Evolutionary conservation across 768 basidiomycete genomes (phyloP).

Genomic region (Coprinopsis cinerea): DNA sequence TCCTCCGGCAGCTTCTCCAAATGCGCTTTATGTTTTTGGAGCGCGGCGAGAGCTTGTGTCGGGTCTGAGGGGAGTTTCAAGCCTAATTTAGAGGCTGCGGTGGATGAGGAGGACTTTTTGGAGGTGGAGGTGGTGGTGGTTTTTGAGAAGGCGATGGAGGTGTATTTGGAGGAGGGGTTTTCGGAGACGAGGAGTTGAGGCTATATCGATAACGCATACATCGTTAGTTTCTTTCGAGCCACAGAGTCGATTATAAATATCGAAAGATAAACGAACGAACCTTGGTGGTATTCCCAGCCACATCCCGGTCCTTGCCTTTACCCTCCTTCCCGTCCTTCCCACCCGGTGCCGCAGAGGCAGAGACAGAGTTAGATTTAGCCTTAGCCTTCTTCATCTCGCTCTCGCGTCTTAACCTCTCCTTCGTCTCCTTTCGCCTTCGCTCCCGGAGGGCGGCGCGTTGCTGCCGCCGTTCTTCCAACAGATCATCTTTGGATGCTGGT

Average conservation of each 20-base stretch:
- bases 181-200: slow-evolving; percentile 72
- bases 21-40: slow-evolving; percentile 72
- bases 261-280: slow-evolving; percentile 29
- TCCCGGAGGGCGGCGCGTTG: slow-evolving; percentile 83
- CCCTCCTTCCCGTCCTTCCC: slow-evolving; percentile 35
- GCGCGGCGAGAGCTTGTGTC: slow-evolving; percentile 75
- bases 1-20: slow-evolving; percentile 75
- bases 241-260: no score
- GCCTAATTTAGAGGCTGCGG: background rate
- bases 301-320: slow-evolving; percentile 27
- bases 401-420: slow-evolving; percentile 70
- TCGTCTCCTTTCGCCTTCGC: slow-evolving; percentile 77
- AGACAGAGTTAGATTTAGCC: slow-evolving; percentile 43
- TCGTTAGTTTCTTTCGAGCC: no score
- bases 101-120: background rate
- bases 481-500: slow-evolving; percentile 67
- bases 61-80: slow-evolving; percentile 76
- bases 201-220: slow-evolving; percentile 39
- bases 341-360: no score
- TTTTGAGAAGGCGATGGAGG: slow-evolving; percentile 67
- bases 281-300: slow-evolving; percentile 46
- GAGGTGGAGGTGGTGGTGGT: slow-evolving; percentile 48
- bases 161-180: slow-evolving; percentile 27
- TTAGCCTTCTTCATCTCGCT: slow-evolving; percentile 51
- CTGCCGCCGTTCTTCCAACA: slow-evolving; percentile 73